Conservation (phyloP, 805 yeast species). For the Pichia gijzeniarum region DNA sequence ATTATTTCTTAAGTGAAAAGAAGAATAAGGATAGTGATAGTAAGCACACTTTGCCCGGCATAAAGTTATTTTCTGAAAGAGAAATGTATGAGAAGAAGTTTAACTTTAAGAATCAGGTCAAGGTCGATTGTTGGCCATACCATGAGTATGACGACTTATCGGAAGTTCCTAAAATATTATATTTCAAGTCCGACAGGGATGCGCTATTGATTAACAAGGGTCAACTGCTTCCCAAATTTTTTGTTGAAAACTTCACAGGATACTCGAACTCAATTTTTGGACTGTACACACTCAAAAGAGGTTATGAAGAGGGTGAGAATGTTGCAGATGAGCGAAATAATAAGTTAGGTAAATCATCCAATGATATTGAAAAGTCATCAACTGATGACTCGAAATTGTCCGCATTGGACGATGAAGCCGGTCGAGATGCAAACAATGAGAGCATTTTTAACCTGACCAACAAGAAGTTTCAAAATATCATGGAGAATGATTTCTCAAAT, state of each 20-base stretch:
- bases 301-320: constrained; percentile 27
- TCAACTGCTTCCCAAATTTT: constrained; percentile 23
- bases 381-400: background rate
- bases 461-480: constrained; percentile 36
- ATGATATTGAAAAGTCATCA: background rate
- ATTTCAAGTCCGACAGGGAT: constrained; percentile 21
- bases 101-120: background rate
- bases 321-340: constrained; percentile 9
- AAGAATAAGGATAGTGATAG: background rate
- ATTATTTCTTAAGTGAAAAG: constrained; percentile 5
- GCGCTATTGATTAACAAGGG: constrained; percentile 25
- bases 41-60: constrained; percentile 7
- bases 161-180: constrained; percentile 22
- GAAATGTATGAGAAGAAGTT: constrained; percentile 21
- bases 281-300: constrained; percentile 45
- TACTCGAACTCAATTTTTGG: constrained; percentile 34
- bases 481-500: constrained; percentile 46
- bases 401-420: background rate
- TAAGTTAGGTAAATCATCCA: background rate
- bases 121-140: constrained; percentile 24
- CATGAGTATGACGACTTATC: constrained; percentile 20
- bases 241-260: constrained; percentile 22
- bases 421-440: background rate
- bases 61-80: constrained; percentile 20
- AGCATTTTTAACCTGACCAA: constrained; percentile 13